A percentile compares a stretch with the other conserved stretches of the same genome.
Evolutionary conservation across 2,329 filamentous ascomycete genomes (phyloP).

Genomic region (Drechslera avenae): DNA sequence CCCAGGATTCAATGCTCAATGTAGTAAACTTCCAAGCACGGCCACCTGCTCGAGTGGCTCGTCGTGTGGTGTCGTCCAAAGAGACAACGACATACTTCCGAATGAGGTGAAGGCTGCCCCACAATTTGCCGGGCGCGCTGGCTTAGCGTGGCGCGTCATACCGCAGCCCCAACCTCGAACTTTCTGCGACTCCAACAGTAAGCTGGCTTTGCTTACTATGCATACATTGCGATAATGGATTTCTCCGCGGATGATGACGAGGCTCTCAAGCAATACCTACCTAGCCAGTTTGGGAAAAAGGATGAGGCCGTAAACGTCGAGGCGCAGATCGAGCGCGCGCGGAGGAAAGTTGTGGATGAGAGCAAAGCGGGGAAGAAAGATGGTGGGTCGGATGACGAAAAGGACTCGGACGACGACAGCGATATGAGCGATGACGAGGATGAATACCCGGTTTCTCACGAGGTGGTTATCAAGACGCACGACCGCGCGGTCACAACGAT

Average conservation of each 20-base stretch:
- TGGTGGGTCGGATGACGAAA: conserved; percentile 36
- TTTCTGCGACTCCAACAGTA: conserved; percentile 4
- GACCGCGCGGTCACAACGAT: conserved; percentile 83
- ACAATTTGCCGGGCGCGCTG: background rate
- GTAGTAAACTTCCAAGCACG: background rate
- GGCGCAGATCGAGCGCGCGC: conserved; percentile 80
- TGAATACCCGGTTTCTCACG: conserved; percentile 90
- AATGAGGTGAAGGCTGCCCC: background rate
- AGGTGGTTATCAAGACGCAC: conserved; percentile 90
- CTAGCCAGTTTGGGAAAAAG: conserved; percentile 84
- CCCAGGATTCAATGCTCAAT: no score
- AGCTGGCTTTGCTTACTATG: conserved; percentile 9
- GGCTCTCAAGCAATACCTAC: conserved; percentile 76
- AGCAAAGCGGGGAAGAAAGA: conserved; percentile 37
- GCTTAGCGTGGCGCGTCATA: conserved; percentile 18
- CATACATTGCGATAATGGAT: conserved; percentile 23
- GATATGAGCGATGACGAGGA: conserved; percentile 74
- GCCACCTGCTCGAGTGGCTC: background rate
- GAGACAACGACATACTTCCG: background rate
- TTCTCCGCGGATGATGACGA: conserved; percentile 60
- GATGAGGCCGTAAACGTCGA: conserved; percentile 73
- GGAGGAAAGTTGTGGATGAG: conserved; percentile 59
- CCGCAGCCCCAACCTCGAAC: conserved; percentile 11
- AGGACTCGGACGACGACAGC: conserved; percentile 54
- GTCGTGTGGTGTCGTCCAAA: background rate